Percentiles rank a stretch among this genome's conserved stretches.
phyloP scores from a whole-genome alignment of 495 filamentous ascomycete genomes.

The Hypoxylon intermedium region DNA sequence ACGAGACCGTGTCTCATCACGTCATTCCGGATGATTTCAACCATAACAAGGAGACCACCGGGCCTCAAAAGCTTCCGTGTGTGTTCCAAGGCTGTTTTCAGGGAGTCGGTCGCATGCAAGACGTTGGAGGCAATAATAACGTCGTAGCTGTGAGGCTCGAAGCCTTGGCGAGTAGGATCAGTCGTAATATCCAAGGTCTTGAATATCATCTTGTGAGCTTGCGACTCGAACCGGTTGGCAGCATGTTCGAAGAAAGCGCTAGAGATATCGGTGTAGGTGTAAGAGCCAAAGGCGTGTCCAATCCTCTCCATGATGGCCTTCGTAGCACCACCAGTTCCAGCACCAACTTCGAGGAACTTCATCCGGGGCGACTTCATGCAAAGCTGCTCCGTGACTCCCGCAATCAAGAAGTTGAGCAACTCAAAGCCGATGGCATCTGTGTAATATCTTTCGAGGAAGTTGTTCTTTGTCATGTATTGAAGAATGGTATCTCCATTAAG shows the following conservation, averaged over 20 bases:
- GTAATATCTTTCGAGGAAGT: conserved; percentile 49
- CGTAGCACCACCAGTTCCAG: conserved; percentile 53
- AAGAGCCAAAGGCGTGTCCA: conserved; percentile 40
- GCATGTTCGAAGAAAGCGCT: conserved; percentile 50
- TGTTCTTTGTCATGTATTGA: conserved; percentile 49
- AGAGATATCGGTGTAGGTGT: conserved; percentile 61
- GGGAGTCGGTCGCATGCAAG: conserved; percentile 56
- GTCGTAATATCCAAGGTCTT: conserved; percentile 54
- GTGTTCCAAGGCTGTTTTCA: conserved; percentile 52
- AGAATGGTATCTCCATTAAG: conserved; percentile 47
- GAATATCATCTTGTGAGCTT: conserved; percentile 52
- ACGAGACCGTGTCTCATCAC: conserved; percentile 44
- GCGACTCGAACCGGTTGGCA: conserved; percentile 30
- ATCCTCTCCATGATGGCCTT: conserved; percentile 38
- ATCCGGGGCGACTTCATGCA: conserved; percentile 23
- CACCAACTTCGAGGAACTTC: conserved; percentile 46
- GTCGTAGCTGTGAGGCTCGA: conserved; percentile 54
- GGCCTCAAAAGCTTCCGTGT: conserved; percentile 58
- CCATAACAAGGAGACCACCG: conserved; percentile 57
- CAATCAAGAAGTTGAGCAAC: neutral
- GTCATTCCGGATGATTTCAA: conserved; percentile 53
- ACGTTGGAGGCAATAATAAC: conserved; percentile 54
- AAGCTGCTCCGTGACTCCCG: neutral
- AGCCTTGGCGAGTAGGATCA: conserved; percentile 52
- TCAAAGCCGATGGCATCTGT: conserved; percentile 8